Evolutionary conservation across 306 rosid species (phyloP), one percentile per base, ranked within the genome.

Genomic region (Glycine soja): DNA sequence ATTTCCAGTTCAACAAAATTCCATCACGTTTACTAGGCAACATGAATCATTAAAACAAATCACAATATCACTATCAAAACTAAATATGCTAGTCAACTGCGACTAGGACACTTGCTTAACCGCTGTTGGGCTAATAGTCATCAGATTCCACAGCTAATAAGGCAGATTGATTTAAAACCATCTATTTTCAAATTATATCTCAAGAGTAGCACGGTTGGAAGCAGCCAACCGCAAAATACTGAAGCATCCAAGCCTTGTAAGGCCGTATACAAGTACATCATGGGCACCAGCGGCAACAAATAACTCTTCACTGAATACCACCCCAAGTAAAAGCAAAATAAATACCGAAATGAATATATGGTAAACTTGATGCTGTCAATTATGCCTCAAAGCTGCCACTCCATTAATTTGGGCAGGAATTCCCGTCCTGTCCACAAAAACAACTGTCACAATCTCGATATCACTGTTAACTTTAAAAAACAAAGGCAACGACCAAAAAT

Each of bases 191-290:
- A 77, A 70, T 42, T 71, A 82, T 76, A 69, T 10, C 42, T 54
- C 80, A 16, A 66, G 48, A 46, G 15, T 42, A 42, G 73, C 54
- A 82, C 34, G 56, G 78, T 74, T 36, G 61, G 83, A 70, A 77
- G 82, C 85, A 84, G 24, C 46, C 73, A 68, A 68, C 73, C 34
- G 73, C 16, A 72, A 43, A 64, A 82, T 13, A 71, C 75, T 71
- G 78, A 84, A 76, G 74, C 79, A 78, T 62, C 54, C 79, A 72
- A 67, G 86, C 89, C 87, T 62, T 30, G 83, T 11, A 80, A 74
- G 58, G 84, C 88, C 80, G 54, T 72, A 59, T 76, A 86, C 76
- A 71, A 83, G 86, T 72, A 86, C 40, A 36, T 3, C 74, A 81
- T 53, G 75, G 72, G 84, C 62, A 85, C 80, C 78, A 70, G 82